These are phyloP conservation scores for Raphanus hybrid DNA, from an alignment of 441 rosid genomes.

Conservation along the genomic window DNA sequence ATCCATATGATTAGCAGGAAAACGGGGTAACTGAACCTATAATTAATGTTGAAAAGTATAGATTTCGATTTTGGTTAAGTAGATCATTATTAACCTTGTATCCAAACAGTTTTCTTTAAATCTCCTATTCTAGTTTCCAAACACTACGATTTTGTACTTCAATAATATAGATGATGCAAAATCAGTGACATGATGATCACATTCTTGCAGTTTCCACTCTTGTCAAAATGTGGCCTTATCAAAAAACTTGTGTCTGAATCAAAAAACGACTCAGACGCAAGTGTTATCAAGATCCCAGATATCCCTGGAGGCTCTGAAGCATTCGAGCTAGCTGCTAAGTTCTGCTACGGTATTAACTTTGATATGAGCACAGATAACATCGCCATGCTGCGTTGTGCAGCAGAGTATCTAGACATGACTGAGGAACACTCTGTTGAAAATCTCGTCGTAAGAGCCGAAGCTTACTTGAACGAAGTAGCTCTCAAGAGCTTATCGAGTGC, in stretches of 20 bases:
- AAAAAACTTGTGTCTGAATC: constrained; percentile 61
- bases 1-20: too few relatives aligned
- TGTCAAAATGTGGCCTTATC: constrained; percentile 62
- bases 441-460: constrained; percentile 59
- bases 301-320: constrained; percentile 69
- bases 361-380: constrained; percentile 70
- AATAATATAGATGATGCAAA: too few relatives aligned
- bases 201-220: constrained; percentile 60
- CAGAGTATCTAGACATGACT: constrained; percentile 76
- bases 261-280: constrained; percentile 52
- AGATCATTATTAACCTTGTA: too few relatives aligned
- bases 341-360: constrained; percentile 79
- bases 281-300: constrained; percentile 51
- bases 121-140: too few relatives aligned
- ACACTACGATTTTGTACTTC: too few relatives aligned
- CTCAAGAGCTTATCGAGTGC: constrained; percentile 75
- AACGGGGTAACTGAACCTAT: too few relatives aligned
- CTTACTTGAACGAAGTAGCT: constrained; percentile 74
- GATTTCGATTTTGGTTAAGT: too few relatives aligned
- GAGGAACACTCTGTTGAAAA: constrained; percentile 68
- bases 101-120: too few relatives aligned
- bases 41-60: too few relatives aligned
- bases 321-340: constrained; percentile 69
- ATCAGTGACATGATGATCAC: constrained; percentile 28
- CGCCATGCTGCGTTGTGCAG: constrained; percentile 61